Evolutionary conservation across 306 rosid genomes (phyloP), one percentile per base, ranked within the genome.

Genomic region (Datisca glomerata): DNA sequence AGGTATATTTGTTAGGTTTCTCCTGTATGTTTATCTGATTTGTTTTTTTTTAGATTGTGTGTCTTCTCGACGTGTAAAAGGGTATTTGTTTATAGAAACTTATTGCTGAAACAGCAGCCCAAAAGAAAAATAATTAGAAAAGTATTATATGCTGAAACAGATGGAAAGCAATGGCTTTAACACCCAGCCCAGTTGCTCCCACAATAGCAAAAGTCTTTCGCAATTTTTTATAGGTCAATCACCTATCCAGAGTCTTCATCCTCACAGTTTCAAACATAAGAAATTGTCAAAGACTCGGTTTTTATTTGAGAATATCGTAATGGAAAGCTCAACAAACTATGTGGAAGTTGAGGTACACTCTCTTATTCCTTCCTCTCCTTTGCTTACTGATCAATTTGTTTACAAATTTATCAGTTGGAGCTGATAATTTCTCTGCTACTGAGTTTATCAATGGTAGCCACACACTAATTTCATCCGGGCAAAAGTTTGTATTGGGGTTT

Each of bases 401-500:
- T 55, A 34, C 43, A 18, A 13, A 3, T 29, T 7, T 27, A 40
- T 40, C 55, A 5, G 21, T 21, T 31, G 65, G 63, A 50, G 62
- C 44, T 5, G 44, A 69, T 62, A 62, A 17, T 55, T 12, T 68
- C 43, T 29, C 43, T 44, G 56, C 62, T 22, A 38, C 55, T 18
- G 67, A 65, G 50, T n/a, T 44, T 53, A 37, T 74, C 20, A 65
- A 18, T 41, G 67, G 35, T 17, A 48, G 47, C 61, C 58, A 61
- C 35, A 53, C 63, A 34, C 43, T 74, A 25, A 57, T 74, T 14
- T 74, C 76, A 14, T 49, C 73, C 6, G 33, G 49, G 24, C 49
- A 74, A 1, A 59, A 53, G 15, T 74, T 74, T 57, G 81, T 60
- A 31, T 58, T 74, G 2, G 81, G 73, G 6, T 65, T 74, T 41